A percentile compares a stretch with the other conserved stretches of the same genome.
These are phyloP conservation scores for Sonneratia alba DNA, from an alignment of 345 rosid genomes.

Conservation along the genomic window DNA sequence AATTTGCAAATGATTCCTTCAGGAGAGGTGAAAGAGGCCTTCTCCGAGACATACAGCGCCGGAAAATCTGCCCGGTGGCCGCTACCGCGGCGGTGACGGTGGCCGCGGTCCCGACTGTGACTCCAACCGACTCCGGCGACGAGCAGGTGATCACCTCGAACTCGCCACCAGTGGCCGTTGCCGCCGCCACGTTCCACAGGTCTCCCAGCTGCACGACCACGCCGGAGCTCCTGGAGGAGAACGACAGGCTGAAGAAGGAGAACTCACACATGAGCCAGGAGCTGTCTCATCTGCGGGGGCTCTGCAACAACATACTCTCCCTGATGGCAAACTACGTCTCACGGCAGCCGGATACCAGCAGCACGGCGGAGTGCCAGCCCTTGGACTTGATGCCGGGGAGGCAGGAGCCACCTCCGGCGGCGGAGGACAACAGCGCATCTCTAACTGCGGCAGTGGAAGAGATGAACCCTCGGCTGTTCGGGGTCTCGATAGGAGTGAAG, in stretches of 20 bases:
- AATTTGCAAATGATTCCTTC: constrained; percentile 75
- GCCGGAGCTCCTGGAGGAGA: constrained; percentile 72
- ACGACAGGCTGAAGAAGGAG: constrained; percentile 67
- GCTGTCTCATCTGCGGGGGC: constrained; percentile 48
- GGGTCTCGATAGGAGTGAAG: constrained; percentile 73
- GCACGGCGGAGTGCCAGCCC: constrained; percentile 30
- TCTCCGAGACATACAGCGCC: constrained; percentile 77
- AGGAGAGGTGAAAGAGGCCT: constrained; percentile 64
- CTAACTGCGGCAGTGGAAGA: constrained; percentile 21
- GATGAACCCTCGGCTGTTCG: constrained; percentile 59
- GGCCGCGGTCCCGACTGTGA: constrained; percentile 20
- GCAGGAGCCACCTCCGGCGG: constrained; percentile 11
- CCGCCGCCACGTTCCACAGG: constrained; percentile 14
- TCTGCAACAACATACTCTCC: constrained; percentile 51
- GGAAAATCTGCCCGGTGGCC: constrained; percentile 48
- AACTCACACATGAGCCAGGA: constrained; percentile 57
- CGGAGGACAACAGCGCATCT: constrained; percentile 6
- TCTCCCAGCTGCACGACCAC: constrained; percentile 63
- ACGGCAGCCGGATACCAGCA: constrained; percentile 26
- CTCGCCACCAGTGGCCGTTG: constrained; percentile 55
- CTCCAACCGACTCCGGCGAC: constrained; percentile 69
- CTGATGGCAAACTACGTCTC: constrained; percentile 56
- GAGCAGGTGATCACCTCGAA: constrained; percentile 64
- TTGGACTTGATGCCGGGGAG: constrained; percentile 36
- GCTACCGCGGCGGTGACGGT: constrained; percentile 26